These are phyloP conservation scores for Cicer cuneatum DNA, from an alignment of 306 rosid species.

Conservation along the genomic window DNA sequence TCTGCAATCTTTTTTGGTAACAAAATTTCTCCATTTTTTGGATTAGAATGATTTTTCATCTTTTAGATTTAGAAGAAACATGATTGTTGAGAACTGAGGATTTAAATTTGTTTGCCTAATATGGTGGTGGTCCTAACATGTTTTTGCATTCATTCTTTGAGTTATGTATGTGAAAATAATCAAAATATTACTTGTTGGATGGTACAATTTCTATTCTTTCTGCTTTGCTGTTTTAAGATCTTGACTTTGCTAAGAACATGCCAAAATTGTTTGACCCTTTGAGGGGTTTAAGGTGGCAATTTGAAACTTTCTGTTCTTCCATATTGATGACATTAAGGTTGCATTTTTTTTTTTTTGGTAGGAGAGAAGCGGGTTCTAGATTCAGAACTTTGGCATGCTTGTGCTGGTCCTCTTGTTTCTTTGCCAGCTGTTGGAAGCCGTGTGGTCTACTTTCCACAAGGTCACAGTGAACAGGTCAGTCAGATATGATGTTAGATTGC, in stretches of 20 bases:
- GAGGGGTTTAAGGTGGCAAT: constrained; percentile 21
- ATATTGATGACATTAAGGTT: constrained; percentile 40
- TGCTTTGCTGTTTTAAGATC: constrained; percentile 43
- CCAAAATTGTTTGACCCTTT: constrained; percentile 30
- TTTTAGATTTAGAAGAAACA: constrained; percentile 19
- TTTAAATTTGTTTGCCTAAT: constrained; percentile 36
- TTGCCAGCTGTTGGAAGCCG: constrained; percentile 89
- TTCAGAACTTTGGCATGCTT: constrained; percentile 99
- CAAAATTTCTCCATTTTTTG: constrained; percentile 31
- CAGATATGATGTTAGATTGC: constrained; percentile 23
- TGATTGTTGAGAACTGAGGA: constrained; percentile 8
- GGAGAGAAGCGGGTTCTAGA: constrained; percentile 87
- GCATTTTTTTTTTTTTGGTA: constrained; percentile 57
- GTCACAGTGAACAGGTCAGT: constrained; percentile 96
- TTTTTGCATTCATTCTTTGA: not conserved
- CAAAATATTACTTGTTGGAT: not conserved
- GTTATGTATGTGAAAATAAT: not conserved
- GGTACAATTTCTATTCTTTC: constrained; percentile 36
- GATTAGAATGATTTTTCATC: constrained; percentile 9
- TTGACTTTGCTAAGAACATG: constrained; percentile 37
- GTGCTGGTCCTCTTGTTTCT: constrained; percentile 97
- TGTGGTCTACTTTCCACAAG: constrained; percentile 93
- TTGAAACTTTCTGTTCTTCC: constrained; percentile 32
- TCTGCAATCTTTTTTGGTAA: constrained; percentile 16
- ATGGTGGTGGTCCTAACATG: constrained; percentile 34